phyloP scores from a whole-genome alignment of 768 basidiomycete genomes.

The Phylloporus sp. region DNA sequence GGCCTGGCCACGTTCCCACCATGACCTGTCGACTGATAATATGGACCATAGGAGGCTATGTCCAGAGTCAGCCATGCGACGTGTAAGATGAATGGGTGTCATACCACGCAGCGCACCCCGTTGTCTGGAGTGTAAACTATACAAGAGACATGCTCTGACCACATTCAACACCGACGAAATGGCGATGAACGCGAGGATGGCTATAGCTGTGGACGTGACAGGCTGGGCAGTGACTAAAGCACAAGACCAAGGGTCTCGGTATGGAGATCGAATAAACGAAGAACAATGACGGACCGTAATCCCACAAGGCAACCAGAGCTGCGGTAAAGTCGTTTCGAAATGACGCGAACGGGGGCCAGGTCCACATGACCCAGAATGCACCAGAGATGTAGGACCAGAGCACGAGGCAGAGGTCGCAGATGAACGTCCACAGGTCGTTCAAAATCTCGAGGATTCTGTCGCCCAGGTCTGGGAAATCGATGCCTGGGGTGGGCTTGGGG shows the following conservation, averaged over 20 bases:
- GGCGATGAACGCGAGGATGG: slow-evolving; percentile 11
- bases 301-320: slow-evolving; percentile 5
- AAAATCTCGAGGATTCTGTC: slow-evolving; percentile 16
- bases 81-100: background rate
- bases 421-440: slow-evolving; percentile 2
- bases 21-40: slow-evolving; percentile 20
- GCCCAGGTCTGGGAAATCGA: slow-evolving; percentile 15
- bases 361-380: slow-evolving; percentile 13
- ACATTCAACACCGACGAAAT: background rate
- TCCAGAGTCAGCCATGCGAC: background rate
- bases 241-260: background rate
- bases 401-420: background rate
- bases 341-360: slow-evolving; percentile 20
- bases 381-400: slow-evolving; percentile 9
- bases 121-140: background rate
- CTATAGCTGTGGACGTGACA: slow-evolving; percentile 2
- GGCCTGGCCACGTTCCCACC: slow-evolving; percentile 14
- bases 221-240: slow-evolving; percentile 13
- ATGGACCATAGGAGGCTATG: slow-evolving; percentile 11
- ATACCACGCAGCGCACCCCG: slow-evolving; percentile 9
- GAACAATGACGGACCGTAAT: slow-evolving; percentile 12
- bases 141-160: background rate
- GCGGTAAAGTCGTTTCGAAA: slow-evolving; percentile 15
- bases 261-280: background rate
- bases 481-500: slow-evolving; percentile 14